Evolutionary conservation across 225 moss, liverwort and hornwort species (phyloP).

Genomic region (Marchantia polymorpha): DNA sequence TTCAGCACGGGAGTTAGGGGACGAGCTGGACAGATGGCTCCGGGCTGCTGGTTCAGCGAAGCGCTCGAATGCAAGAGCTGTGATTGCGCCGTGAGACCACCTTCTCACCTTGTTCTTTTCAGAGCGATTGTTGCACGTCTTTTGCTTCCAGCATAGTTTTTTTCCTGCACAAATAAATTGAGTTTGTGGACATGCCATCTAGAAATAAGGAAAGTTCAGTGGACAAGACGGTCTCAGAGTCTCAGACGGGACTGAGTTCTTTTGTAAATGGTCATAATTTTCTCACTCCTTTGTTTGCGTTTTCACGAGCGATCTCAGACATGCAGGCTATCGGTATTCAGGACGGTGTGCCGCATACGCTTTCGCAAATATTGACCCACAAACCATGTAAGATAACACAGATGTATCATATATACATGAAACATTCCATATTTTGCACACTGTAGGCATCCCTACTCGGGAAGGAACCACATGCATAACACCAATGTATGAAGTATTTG

Average conservation of each 20-base stretch:
- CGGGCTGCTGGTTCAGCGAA: slow-evolving; percentile 59
- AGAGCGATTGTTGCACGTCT: background rate
- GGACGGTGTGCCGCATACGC: slow-evolving; percentile 95
- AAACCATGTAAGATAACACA: slow-evolving; percentile 54
- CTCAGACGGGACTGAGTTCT: background rate
- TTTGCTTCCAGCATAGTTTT: background rate
- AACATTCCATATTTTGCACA: background rate
- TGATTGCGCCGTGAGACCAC: slow-evolving; percentile 74
- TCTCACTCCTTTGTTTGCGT: background rate
- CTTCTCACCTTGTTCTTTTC: background rate
- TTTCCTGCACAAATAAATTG: background rate
- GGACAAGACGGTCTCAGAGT: background rate
- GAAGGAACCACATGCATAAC: too few relatives aligned
- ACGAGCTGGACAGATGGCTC: slow-evolving; percentile 82
- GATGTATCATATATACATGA: background rate
- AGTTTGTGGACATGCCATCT: background rate
- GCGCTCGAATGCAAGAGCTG: slow-evolving; percentile 73
- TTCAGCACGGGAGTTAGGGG: slow-evolving; percentile 63
- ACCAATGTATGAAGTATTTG: too few relatives aligned
- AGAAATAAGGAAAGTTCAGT: background rate
- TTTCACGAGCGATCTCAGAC: slow-evolving; percentile 42
- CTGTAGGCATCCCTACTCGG: too few relatives aligned
- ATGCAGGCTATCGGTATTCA: slow-evolving; percentile 93
- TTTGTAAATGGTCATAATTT: background rate
- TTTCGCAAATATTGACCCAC: slow-evolving; percentile 86